A percentile compares a stretch with the other conserved stretches of the same genome.
Evolutionary conservation across 345 rosid species (phyloP).

Genomic region (Populus ilicifolia): DNA sequence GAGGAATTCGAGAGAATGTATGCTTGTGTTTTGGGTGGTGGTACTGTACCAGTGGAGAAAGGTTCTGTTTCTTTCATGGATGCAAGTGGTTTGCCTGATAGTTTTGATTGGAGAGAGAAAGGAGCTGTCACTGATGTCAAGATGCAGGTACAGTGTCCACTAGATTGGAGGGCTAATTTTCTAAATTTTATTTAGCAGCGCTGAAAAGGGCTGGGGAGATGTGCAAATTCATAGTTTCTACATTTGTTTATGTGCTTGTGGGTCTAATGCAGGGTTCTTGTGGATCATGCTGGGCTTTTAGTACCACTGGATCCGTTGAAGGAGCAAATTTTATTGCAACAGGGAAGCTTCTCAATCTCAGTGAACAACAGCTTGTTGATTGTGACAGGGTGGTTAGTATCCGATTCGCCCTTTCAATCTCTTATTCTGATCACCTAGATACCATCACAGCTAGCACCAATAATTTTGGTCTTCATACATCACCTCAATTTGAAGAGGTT

Average conservation of each 20-base stretch:
- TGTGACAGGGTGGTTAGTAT: slow-evolving; percentile 57
- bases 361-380: slow-evolving; percentile 89
- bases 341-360: slow-evolving; percentile 80
- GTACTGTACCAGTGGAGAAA: not conserved
- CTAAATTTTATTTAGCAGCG: too few species aligned
- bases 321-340: slow-evolving; percentile 77
- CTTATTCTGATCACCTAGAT: not conserved
- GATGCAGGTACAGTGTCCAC: slow-evolving; percentile 45
- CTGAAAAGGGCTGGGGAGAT: not conserved
- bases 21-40: slow-evolving; percentile 39
- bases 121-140: slow-evolving; percentile 90
- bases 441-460: not conserved
- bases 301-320: slow-evolving; percentile 83
- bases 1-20: slow-evolving; percentile 67
- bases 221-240: not conserved
- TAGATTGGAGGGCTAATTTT: not conserved
- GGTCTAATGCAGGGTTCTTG: slow-evolving; percentile 55
- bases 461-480: not conserved
- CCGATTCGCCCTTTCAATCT: not conserved
- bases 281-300: slow-evolving; percentile 96
- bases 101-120: slow-evolving; percentile 83
- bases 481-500: not conserved
- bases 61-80: slow-evolving; percentile 23
- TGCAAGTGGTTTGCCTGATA: slow-evolving; percentile 54
- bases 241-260: not conserved